Conservation (phyloP, 2,329 filamentous ascomycete genomes). For the Karstenula rhodostoma region DNA sequence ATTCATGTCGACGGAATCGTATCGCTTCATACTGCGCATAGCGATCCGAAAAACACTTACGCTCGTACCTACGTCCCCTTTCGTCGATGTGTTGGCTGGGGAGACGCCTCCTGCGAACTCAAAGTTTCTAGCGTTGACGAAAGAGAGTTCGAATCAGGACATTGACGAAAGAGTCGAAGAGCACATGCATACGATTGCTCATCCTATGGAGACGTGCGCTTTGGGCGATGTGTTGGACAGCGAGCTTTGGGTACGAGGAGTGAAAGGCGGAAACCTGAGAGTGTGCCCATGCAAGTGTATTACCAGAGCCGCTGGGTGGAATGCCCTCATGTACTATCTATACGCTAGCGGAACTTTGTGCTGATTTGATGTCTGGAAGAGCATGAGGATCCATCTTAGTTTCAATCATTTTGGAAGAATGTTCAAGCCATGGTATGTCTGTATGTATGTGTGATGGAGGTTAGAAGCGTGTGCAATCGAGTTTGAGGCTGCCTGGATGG, state of each 20-base stretch:
- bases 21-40: slow-evolving; percentile 29
- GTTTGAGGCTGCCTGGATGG: no score
- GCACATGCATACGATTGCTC: slow-evolving; percentile 7
- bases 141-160: slow-evolving; percentile 32
- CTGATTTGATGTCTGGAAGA: slow-evolving; percentile 26
- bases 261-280: slow-evolving; percentile 18
- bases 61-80: slow-evolving; percentile 20
- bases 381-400: neutral
- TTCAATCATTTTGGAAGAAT: no score
- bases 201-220: slow-evolving; percentile 26
- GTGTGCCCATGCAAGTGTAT: slow-evolving; percentile 30
- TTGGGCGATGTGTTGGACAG: slow-evolving; percentile 28
- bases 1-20: slow-evolving; percentile 32
- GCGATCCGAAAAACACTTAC: slow-evolving; percentile 24
- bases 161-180: slow-evolving; percentile 31
- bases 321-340: slow-evolving; percentile 34
- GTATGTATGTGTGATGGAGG: no score
- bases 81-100: slow-evolving; percentile 18
- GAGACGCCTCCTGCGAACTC: slow-evolving; percentile 26
- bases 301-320: slow-evolving; percentile 28
- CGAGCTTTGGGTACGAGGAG: slow-evolving; percentile 20
- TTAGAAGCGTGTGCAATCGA: no score
- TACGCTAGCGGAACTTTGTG: slow-evolving; percentile 32
- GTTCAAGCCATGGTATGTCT: no score
- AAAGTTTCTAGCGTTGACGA: slow-evolving; percentile 17